Percentiles rank a stretch among this genome's conserved stretches.
phyloP scores from a whole-genome alignment of 352 stramenopile species.

The Pythium volutum region DNA sequence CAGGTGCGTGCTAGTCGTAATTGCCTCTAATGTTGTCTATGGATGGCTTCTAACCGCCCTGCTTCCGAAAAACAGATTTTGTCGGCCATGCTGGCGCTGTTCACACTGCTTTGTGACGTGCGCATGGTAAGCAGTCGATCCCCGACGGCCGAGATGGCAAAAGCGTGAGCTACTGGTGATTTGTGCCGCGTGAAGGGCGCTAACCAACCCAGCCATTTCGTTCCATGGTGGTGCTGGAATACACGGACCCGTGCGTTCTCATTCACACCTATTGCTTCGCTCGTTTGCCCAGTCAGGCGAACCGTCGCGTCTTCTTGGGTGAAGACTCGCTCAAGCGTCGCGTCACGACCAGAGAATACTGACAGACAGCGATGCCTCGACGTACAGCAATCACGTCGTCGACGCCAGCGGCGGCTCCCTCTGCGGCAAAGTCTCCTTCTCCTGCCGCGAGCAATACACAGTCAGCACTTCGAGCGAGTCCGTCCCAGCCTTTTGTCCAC shows the following conservation, averaged over 20 bases:
- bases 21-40: neutral
- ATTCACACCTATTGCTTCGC: neutral
- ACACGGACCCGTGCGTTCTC: neutral
- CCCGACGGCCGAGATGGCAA: conserved; percentile 33
- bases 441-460: neutral
- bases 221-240: neutral
- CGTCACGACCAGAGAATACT: neutral
- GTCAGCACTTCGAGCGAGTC: neutral
- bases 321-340: neutral
- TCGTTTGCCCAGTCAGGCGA: neutral
- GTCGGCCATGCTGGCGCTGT: conserved; percentile 43
- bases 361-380: conserved; percentile 2
- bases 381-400: conserved; percentile 8
- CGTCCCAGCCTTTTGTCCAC: neutral
- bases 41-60: neutral
- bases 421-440: neutral
- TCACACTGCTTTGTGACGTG: conserved; percentile 62
- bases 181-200: neutral
- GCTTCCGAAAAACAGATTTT: conserved; percentile 28
- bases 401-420: neutral
- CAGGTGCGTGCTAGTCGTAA: conserved; percentile 10
- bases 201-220: neutral
- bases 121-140: conserved; percentile 38
- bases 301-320: neutral
- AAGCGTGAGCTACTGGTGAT: conserved; percentile 20